Conservation (phyloP, 768 basidiomycete genomes). For the Pleurotus djamor region DNA sequence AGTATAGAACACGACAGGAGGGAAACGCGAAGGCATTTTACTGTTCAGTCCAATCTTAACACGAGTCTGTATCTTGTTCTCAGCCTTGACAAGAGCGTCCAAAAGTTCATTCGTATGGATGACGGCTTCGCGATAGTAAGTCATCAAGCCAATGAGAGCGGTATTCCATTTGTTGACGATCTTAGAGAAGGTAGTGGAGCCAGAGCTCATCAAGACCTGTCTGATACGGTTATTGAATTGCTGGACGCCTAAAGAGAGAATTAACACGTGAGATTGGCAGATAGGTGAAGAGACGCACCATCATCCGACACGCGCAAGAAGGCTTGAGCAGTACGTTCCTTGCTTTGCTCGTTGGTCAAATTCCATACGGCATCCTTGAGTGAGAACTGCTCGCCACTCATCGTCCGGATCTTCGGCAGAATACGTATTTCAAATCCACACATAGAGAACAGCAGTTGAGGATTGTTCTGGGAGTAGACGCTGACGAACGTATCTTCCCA, state of each 20-base stretch:
- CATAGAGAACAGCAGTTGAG: constrained; percentile 97
- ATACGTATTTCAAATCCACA: constrained; percentile 99
- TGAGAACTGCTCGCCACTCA: constrained; percentile 96
- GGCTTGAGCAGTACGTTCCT: constrained; percentile 96
- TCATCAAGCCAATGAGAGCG: constrained; percentile 93
- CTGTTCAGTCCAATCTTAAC: constrained; percentile 99
- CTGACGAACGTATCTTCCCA: constrained; percentile 99
- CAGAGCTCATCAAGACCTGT: constrained; percentile 97
- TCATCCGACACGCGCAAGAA: constrained; percentile 98
- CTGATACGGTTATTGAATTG: constrained; percentile 98
- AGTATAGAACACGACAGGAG: constrained; percentile 93
- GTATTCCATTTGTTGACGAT: constrained; percentile 99
- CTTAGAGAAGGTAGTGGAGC: constrained; percentile 98
- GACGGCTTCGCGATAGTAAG: constrained; percentile 97
- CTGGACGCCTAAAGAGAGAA: constrained; percentile 65
- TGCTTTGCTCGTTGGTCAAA: constrained; percentile 93
- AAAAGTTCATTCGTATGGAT: constrained; percentile 97
- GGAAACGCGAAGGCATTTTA: constrained; percentile 99
- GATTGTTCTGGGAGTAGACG: constrained; percentile 97
- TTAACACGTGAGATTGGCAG: constrained; percentile 3
- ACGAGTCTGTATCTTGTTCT: constrained; percentile 99
- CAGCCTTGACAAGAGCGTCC: constrained; percentile 95
- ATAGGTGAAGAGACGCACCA: constrained; percentile 35
- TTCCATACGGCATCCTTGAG: constrained; percentile 97
- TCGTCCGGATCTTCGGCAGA: constrained; percentile 92